Evolutionary conservation across 192 early-diverging fungal genomes (phyloP).

Genomic region (Coemansia asiatica): DNA sequence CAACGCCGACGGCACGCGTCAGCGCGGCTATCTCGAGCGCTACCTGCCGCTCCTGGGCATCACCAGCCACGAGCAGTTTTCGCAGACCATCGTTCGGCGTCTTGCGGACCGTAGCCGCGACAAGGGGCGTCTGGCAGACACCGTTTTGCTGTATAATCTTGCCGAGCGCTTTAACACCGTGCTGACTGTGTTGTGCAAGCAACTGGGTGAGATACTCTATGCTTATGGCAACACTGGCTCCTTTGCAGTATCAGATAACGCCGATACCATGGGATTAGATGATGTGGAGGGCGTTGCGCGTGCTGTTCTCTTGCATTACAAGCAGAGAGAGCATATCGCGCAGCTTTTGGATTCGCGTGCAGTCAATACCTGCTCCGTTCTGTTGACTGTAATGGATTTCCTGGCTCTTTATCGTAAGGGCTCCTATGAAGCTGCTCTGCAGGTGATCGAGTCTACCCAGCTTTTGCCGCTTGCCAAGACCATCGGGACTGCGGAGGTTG

Average conservation of each 20-base stretch:
- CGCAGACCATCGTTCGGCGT: slow-evolving; percentile 63
- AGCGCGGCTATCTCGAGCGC: slow-evolving; percentile 65
- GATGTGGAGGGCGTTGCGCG: slow-evolving; percentile 56
- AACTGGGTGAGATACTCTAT: slow-evolving; percentile 64
- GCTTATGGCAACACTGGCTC: slow-evolving; percentile 13
- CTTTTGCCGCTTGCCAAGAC: slow-evolving; percentile 62
- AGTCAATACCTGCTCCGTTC: slow-evolving; percentile 57
- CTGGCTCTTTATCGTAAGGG: slow-evolving; percentile 55
- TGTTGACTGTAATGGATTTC: slow-evolving; percentile 66
- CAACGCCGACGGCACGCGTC: slow-evolving; percentile 49
- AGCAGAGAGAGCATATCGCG: slow-evolving; percentile 55
- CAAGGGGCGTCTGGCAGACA: slow-evolving; percentile 69
- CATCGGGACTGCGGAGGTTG: slow-evolving; percentile 25
- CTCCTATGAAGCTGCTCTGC: slow-evolving; percentile 63
- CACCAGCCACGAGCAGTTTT: slow-evolving; percentile 59
- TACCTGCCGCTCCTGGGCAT: slow-evolving; percentile 66
- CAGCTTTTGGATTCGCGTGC: slow-evolving; percentile 35
- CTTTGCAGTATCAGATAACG: neutral
- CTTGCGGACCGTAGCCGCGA: slow-evolving; percentile 72
- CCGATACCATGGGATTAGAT: slow-evolving; percentile 14
- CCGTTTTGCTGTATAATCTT: slow-evolving; percentile 75
- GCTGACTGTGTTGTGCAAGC: slow-evolving; percentile 65
- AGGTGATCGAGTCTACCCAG: slow-evolving; percentile 59
- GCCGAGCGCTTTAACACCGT: slow-evolving; percentile 75
- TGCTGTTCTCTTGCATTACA: slow-evolving; percentile 53